These are phyloP conservation scores for Ambrosia trifida DNA, from an alignment of 129 eudicot genomes.

Conservation along the genomic window DNA sequence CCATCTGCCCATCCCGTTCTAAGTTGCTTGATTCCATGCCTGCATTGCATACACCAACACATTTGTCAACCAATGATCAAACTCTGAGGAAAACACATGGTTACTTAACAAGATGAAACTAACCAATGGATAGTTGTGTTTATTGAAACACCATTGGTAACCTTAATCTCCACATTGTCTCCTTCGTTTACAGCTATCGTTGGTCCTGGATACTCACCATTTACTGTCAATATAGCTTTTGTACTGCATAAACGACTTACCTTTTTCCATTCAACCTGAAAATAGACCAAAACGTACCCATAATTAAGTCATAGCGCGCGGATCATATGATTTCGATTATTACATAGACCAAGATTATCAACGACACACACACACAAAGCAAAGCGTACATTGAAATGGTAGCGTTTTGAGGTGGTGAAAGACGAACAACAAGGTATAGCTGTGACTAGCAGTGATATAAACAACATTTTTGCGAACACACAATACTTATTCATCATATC, in stretches of 20 bases:
- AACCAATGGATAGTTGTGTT: constrained; percentile 90
- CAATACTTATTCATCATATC: constrained; percentile 11
- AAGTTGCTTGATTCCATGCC: constrained; percentile 77
- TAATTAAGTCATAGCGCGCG: neutral
- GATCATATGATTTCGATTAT: neutral
- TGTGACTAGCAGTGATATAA: constrained; percentile 15
- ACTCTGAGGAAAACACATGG: neutral
- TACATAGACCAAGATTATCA: neutral
- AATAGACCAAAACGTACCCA: neutral
- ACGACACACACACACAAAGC: neutral
- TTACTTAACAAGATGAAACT: constrained; percentile 16
- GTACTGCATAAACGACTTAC: constrained; percentile 61
- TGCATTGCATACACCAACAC: constrained; percentile 26
- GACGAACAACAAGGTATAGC: constrained; percentile 36
- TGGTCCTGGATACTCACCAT: constrained; percentile 89
- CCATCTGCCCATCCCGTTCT: constrained; percentile 95
- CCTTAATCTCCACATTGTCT: constrained; percentile 60
- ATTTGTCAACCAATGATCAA: neutral
- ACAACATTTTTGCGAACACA: neutral
- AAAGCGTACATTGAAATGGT: constrained; percentile 52
- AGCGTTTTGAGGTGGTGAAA: constrained; percentile 37
- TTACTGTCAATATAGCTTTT: constrained; percentile 54
- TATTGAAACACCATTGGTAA: constrained; percentile 48
- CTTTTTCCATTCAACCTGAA: constrained; percentile 72
- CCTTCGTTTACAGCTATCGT: constrained; percentile 73